These are phyloP conservation scores for Colletotrichum navitas DNA, from an alignment of 2,329 filamentous ascomycete genomes.

Conservation along the genomic window DNA sequence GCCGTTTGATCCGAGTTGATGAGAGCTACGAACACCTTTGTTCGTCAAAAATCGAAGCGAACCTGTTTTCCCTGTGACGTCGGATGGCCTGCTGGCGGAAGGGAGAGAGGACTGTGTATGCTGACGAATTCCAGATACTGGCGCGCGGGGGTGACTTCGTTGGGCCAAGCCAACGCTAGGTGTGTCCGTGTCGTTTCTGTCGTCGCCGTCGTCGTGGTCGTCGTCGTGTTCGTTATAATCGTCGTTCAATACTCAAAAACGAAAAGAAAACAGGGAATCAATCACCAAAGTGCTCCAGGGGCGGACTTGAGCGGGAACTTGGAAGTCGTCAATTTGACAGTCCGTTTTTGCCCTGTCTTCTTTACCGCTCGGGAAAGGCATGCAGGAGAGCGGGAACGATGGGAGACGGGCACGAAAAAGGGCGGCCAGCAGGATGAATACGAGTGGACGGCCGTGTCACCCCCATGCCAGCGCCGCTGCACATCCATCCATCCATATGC, in stretches of 20 bases:
- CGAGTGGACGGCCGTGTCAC: conserved; percentile 30
- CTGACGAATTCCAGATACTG: conserved; percentile 20
- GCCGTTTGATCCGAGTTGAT: conserved; percentile 10
- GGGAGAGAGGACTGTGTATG: conserved; percentile 20
- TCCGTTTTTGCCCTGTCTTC: conserved; percentile 1
- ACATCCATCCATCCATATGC: neutral
- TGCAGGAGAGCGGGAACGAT: conserved; percentile 34
- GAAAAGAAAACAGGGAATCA: neutral
- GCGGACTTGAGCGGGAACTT: neutral
- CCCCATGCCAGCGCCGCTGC: conserved; percentile 23
- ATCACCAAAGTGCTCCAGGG: neutral
- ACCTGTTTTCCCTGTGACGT: conserved; percentile 1
- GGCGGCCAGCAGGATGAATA: conserved; percentile 34
- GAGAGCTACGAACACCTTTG: conserved; percentile 7
- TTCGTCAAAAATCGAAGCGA: conserved; percentile 1
- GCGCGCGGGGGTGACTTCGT: conserved; percentile 15
- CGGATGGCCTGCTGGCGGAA: conserved; percentile 19
- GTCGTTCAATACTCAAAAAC: neutral
- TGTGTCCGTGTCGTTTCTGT: neutral
- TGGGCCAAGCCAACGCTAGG: conserved; percentile 5
- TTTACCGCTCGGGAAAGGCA: conserved; percentile 18
- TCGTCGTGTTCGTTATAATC: neutral
- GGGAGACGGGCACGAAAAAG: conserved; percentile 11
- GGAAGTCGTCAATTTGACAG: conserved; percentile 6
- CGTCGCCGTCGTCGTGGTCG: neutral